phyloP scores from a whole-genome alignment of 331 rosid genomes.

The Cucumis variabilis region DNA sequence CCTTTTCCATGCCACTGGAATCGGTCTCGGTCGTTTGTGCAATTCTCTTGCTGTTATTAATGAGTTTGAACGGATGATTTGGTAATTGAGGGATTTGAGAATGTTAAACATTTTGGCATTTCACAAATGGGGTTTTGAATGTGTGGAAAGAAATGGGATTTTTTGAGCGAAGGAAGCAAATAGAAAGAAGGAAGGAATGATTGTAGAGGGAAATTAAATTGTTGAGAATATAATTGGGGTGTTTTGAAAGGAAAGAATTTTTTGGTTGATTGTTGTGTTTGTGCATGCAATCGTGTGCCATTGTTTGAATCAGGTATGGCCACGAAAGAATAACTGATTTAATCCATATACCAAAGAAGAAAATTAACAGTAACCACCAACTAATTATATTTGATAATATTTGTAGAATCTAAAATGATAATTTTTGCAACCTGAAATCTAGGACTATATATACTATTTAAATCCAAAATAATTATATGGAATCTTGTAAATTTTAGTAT shows the following conservation, averaged over 20 bases:
- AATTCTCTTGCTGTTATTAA: conserved; percentile 28
- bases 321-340: conserved; percentile 13
- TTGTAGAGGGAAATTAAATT: neutral
- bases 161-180: too few relatives aligned
- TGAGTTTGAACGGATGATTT: neutral
- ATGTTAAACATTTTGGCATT: neutral
- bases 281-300: neutral
- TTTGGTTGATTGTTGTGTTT: neutral
- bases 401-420: neutral
- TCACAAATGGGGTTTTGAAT: neutral
- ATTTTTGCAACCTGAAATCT: neutral
- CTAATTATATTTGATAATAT: too few relatives aligned
- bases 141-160: neutral
- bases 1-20: conserved; percentile 70
- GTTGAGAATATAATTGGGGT: neutral
- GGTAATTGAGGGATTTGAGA: neutral
- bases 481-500: neutral
- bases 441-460: neutral
- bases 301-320: neutral
- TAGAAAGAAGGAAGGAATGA: conserved; percentile 6
- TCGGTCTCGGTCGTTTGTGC: conserved; percentile 57
- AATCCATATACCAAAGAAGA: neutral
- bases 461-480: neutral
- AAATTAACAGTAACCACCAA: neutral
- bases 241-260: neutral